Evolutionary conservation across 768 basidiomycete species (phyloP).

Genomic region (Cyclocybe cylindracea): DNA sequence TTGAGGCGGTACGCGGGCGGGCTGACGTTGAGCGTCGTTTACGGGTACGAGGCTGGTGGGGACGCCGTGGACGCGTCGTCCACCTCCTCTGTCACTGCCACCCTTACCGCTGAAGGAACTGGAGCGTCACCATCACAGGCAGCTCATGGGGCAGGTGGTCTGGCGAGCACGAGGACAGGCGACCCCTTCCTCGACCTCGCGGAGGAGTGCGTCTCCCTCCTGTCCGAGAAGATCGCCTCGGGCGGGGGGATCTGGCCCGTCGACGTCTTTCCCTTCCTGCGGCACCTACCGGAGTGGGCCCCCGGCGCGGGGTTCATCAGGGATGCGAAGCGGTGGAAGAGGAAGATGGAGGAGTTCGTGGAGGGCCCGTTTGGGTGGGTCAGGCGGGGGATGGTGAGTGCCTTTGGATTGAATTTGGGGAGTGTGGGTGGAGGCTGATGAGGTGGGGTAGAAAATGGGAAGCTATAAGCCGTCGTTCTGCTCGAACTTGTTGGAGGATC

Average conservation of each 20-base stretch:
- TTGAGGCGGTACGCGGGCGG: conserved; percentile 22
- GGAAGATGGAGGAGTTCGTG: conserved; percentile 10
- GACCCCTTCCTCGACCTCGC: conserved; percentile 15
- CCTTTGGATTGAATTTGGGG: background rate
- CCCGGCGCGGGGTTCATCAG: conserved; percentile 15
- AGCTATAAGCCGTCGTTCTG: conserved; percentile 2
- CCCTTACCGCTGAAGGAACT: too few species aligned
- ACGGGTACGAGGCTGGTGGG: conserved; percentile 20
- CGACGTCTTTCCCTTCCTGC: conserved; percentile 4
- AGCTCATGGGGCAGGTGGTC: too few species aligned
- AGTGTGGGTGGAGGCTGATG: too few species aligned
- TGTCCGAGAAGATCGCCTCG: background rate
- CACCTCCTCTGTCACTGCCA: too few species aligned
- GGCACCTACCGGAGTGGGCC: conserved; percentile 5
- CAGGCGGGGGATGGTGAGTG: conserved; percentile 6
- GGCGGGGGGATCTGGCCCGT: conserved; percentile 9
- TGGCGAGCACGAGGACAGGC: conserved; percentile 2
- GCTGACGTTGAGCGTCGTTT: conserved; percentile 40
- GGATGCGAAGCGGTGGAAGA: conserved; percentile 12
- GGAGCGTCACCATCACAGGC: too few species aligned
- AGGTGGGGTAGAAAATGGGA: background rate
- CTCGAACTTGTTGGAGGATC: background rate
- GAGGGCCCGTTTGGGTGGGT: conserved; percentile 10
- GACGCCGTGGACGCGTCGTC: too few species aligned
- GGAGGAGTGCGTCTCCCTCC: conserved; percentile 1